A percentile compares a stretch with the other conserved stretches of the same genome.
These are phyloP conservation scores for Collybia sordida DNA, from an alignment of 768 basidiomycete species.

Conservation along the genomic window DNA sequence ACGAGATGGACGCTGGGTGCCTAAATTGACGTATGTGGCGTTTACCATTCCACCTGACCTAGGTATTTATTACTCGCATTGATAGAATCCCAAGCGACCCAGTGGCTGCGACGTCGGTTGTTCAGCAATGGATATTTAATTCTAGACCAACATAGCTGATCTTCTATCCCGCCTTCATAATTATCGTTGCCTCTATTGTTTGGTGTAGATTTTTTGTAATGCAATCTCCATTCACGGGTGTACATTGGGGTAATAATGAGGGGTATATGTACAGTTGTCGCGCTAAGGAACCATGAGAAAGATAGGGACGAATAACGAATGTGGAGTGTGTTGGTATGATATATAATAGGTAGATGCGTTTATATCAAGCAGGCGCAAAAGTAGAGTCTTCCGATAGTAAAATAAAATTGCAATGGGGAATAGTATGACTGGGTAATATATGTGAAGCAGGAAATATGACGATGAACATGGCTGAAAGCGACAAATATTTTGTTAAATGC, in stretches of 20 bases:
- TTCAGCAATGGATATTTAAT: slow-evolving; percentile 81
- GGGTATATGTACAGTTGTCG: slow-evolving; percentile 23
- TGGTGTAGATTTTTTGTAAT: slow-evolving; percentile 26
- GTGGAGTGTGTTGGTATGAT: not conserved
- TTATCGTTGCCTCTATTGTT: slow-evolving; percentile 7
- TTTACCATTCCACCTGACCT: not conserved
- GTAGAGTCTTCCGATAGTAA: not conserved
- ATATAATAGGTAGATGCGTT: not conserved
- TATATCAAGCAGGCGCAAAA: slow-evolving; percentile 1
- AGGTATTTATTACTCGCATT: slow-evolving; percentile 6
- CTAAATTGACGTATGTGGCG: slow-evolving; percentile 66
- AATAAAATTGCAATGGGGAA: slow-evolving; percentile 5
- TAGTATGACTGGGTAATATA: slow-evolving; percentile 1
- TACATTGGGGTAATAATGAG: slow-evolving; percentile 26
- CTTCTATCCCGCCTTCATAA: slow-evolving; percentile 4
- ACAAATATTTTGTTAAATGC: not conserved
- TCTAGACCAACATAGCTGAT: not conserved
- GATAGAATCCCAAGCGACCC: slow-evolving; percentile 72
- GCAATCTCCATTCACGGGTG: slow-evolving; percentile 27
- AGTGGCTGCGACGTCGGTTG: slow-evolving; percentile 58
- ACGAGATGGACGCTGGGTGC: slow-evolving; percentile 76
- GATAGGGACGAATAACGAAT: not conserved
- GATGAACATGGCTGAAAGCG: slow-evolving; percentile 6
- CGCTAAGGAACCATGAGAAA: slow-evolving; percentile 5
- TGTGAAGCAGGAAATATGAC: slow-evolving; percentile 3